Conservation (phyloP, 1,139 yeast species). For the Entelexis paramagnoliae region DNA sequence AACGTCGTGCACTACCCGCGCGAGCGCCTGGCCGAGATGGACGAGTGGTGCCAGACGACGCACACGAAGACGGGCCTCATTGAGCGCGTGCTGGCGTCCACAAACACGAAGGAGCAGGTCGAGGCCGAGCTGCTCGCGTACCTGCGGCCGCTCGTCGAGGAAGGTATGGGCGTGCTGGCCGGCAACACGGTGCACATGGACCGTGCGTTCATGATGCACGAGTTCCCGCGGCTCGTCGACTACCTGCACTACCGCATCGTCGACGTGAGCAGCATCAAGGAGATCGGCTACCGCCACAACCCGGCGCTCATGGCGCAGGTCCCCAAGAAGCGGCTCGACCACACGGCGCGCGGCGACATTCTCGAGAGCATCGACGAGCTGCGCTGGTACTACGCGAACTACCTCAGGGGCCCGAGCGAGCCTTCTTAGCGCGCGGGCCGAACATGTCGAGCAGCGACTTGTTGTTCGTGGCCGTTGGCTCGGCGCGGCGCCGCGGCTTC, state of each 20-base stretch:
- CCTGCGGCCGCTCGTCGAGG: constrained; percentile 46
- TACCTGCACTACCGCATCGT: constrained; percentile 73
- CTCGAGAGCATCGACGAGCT: constrained; percentile 79
- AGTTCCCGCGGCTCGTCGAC: constrained; percentile 57
- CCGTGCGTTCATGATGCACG: constrained; percentile 68
- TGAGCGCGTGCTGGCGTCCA: constrained; percentile 48
- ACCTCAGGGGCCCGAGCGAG: constrained; percentile 26
- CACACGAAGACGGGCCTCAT: constrained; percentile 53
- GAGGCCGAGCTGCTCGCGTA: constrained; percentile 55
- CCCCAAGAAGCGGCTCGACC: constrained; percentile 59
- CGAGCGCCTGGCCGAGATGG: constrained; percentile 26
- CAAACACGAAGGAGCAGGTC: constrained; percentile 39
- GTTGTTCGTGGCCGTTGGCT: constrained; percentile 18
- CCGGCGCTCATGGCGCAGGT: constrained; percentile 45
- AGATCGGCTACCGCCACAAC: constrained; percentile 69
- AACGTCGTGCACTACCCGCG: constrained; percentile 66
- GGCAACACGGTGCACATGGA: constrained; percentile 95
- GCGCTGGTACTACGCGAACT: constrained; percentile 63
- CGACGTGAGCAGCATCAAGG: constrained; percentile 79
- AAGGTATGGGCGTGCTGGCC: constrained; percentile 50
- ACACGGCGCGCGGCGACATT: constrained; percentile 83
- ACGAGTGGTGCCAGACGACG: constrained; percentile 24
- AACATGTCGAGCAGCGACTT: constrained; percentile 23
- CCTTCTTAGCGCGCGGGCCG: constrained; percentile 6
- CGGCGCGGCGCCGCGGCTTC: background rate